Percentiles rank a stretch among this genome's conserved stretches.
phyloP scores from a whole-genome alignment of 257 asterid species.

The Rubia yunnanensis region DNA sequence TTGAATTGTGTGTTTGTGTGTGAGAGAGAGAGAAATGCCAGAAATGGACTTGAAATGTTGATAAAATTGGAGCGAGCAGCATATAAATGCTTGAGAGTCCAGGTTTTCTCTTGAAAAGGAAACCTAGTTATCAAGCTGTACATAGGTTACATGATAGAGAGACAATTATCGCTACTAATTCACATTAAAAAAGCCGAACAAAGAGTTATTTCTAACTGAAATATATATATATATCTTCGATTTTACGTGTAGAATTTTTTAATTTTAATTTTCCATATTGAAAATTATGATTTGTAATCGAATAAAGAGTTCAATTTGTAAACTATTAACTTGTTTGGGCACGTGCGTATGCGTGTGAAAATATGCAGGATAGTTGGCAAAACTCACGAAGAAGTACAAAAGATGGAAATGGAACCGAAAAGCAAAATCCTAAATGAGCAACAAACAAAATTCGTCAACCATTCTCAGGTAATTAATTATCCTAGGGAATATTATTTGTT shows the following conservation, averaged over 20 bases:
- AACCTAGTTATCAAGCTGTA: neutral
- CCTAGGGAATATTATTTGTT: neutral
- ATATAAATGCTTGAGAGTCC: neutral
- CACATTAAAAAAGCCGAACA: no score
- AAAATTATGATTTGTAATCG: no score
- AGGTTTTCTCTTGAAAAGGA: neutral
- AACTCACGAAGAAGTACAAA: neutral
- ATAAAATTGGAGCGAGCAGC: neutral
- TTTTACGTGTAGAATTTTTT: no score
- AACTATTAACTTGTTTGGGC: no score
- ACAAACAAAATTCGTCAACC: neutral
- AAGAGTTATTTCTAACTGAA: no score
- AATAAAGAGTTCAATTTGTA: no score
- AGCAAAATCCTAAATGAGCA: neutral
- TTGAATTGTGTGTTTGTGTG: neutral
- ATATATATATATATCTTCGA: no score
- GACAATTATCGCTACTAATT: neutral
- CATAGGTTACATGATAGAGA: neutral
- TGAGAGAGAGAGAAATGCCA: neutral
- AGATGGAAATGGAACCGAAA: conserved; percentile 5
- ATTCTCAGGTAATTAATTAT: conserved; percentile 6
- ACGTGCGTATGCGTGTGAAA: neutral
- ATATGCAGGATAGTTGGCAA: conserved; percentile 2
- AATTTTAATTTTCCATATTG: no score
- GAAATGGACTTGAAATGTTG: neutral